These are phyloP conservation scores for Zalaria obscura DNA, from an alignment of 2,329 filamentous ascomycete species.

Conservation along the genomic window DNA sequence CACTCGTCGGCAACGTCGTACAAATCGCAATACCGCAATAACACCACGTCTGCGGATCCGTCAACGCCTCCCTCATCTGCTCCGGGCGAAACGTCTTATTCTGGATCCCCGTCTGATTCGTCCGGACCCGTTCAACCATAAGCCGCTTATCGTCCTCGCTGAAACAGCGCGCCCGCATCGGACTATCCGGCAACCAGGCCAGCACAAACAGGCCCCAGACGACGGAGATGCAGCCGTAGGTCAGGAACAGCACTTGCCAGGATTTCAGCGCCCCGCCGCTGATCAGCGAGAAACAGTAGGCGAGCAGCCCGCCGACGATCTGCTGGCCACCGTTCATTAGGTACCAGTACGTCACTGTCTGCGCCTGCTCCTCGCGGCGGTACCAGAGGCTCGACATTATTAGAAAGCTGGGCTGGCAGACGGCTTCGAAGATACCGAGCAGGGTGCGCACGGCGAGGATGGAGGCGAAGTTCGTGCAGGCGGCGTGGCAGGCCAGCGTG, in stretches of 20 bases:
- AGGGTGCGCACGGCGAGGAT: constrained; percentile 49
- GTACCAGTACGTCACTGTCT: constrained; percentile 54
- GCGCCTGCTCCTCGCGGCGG: constrained; percentile 47
- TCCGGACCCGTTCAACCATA: constrained; percentile 31
- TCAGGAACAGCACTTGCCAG: constrained; percentile 57
- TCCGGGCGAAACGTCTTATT: constrained; percentile 36
- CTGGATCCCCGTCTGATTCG: constrained; percentile 31
- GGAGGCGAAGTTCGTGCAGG: constrained; percentile 44
- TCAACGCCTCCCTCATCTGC: constrained; percentile 42
- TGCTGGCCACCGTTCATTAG: constrained; percentile 49
- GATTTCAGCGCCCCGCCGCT: constrained; percentile 16
- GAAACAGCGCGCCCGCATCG: constrained; percentile 58
- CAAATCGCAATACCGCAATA: constrained; percentile 33
- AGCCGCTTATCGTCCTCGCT: constrained; percentile 37
- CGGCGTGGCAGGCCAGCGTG: constrained; percentile 46
- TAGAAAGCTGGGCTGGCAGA: constrained; percentile 54
- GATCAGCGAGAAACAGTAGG: constrained; percentile 33
- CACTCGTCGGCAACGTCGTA: constrained; percentile 59
- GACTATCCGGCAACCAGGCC: constrained; percentile 52
- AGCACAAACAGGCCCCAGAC: constrained; percentile 51
- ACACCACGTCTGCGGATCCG: constrained; percentile 43
- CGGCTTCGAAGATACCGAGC: constrained; percentile 57
- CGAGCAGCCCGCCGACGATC: constrained; percentile 56
- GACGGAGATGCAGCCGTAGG: constrained; percentile 49
- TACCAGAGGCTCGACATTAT: constrained; percentile 60